phyloP scores from a whole-genome alignment of 495 filamentous ascomycete species.

The Penicillium roqueforti region DNA sequence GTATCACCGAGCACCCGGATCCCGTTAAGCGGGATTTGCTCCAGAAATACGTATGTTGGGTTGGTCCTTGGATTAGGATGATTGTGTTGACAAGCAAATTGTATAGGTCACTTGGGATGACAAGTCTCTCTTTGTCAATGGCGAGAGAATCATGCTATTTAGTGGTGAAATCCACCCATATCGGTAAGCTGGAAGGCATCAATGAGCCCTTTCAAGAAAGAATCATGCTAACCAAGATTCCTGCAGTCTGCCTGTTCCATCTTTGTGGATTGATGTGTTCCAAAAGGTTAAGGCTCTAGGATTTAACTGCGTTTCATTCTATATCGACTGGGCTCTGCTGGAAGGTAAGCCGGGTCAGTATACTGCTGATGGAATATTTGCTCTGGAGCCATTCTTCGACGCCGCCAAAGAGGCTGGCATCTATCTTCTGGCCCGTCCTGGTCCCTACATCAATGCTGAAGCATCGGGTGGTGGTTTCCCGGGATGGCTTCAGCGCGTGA shows the following conservation, averaged over 20 bases:
- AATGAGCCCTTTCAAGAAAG: not conserved
- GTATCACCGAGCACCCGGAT: conserved; percentile 37
- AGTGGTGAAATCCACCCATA: conserved; percentile 72
- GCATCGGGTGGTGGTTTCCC: conserved; percentile 59
- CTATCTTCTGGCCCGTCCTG: conserved; percentile 71
- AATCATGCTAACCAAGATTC: conserved; percentile 1
- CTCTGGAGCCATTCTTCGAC: conserved; percentile 65
- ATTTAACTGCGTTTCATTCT: conserved; percentile 73
- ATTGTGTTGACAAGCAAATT: not conserved
- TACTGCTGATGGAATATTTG: conserved; percentile 64
- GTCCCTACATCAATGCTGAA: conserved; percentile 67
- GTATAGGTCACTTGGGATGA: conserved; percentile 69
- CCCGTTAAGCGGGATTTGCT: conserved; percentile 31
- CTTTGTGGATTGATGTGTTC: conserved; percentile 69
- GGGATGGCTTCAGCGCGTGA: conserved; percentile 61
- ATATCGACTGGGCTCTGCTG: conserved; percentile 73
- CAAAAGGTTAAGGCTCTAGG: conserved; percentile 76
- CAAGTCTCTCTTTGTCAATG: conserved; percentile 66
- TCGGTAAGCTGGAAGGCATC: conserved; percentile 31
- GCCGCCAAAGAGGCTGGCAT: conserved; percentile 65
- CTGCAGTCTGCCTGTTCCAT: conserved; percentile 62
- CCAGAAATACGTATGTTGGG: conserved; percentile 36
- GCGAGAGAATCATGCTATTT: conserved; percentile 67
- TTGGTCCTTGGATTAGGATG: not conserved
- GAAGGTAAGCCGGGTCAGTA: conserved; percentile 70